Base-by-base conservation (phyloP, 345 rosid genomes). In the Eucalyptus polyanthemos region DNA sequence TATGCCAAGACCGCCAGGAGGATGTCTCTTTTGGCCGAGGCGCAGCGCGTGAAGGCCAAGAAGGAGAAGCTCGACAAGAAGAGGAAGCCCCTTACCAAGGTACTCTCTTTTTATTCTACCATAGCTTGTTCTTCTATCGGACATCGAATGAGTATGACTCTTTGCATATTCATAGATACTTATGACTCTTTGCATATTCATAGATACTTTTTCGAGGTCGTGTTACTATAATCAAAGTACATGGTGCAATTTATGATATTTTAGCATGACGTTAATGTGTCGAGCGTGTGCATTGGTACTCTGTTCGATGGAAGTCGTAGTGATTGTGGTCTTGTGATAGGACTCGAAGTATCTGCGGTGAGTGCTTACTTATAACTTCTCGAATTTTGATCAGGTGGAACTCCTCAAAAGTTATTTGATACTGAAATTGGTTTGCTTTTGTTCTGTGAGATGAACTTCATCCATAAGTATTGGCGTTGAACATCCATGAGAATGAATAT, bases 1-100 rank as follows among this genome's bases (percentile, higher is more conserved):
- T 89, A 89, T 86, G 90, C 90, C 11, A 89, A 89, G 90, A 89
- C 90, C 22, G 90, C 90, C 25, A 89, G 85, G 90, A 89, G 90
- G 88, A 89, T 89, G 90, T 65, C 90, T 65, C 90, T 89, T 13
- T 87, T 89, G 67, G 90, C 90, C 49, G 90, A 89, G 86, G 90
- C 10, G 17, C 90, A 89, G 88, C 88, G 90, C 17, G 90, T 89
- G 44, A 86, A 86, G 49, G 88, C 90, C 85, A 89, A 89, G 90
- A 89, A 89, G 88, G 90, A 89, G 88, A 89, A 89, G 88, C 90
- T 89, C 81, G 88, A 89, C 88, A 89, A 86, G 65, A 89, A 86
- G 90, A 89, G 90, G 80, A 88, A 81, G 85, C 88, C 90, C 86
- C 21, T 89, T 29, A 56, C 88, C 83, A 89, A 89, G 90, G 90